phyloP scores from a whole-genome alignment of 129 eudicot genomes.

The Centaurea solstitialis region DNA sequence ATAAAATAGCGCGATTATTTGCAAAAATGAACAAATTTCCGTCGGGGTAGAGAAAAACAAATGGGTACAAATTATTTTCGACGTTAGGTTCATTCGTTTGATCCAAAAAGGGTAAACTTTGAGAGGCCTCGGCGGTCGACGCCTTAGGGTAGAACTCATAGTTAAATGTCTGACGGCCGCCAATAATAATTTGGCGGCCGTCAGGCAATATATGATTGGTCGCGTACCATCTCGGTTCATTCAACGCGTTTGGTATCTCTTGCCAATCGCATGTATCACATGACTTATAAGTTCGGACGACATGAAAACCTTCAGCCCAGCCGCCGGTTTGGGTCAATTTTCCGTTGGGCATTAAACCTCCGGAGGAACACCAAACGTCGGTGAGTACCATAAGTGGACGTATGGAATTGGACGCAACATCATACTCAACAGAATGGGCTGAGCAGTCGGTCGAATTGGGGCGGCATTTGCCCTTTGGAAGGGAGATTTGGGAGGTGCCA shows the following conservation, averaged over 20 bases:
- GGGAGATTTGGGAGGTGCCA: slow-evolving; percentile 60
- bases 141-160: slow-evolving; percentile 67
- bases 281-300: slow-evolving; percentile 33
- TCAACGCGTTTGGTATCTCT: slow-evolving; percentile 34
- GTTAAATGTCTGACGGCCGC: slow-evolving; percentile 58
- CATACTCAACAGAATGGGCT: slow-evolving; percentile 75
- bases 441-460: slow-evolving; percentile 56
- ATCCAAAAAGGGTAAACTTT: slow-evolving; percentile 39
- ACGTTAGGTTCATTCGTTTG: slow-evolving; percentile 47
- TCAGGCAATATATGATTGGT: slow-evolving; percentile 61
- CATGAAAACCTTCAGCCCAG: slow-evolving; percentile 61
- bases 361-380: slow-evolving; percentile 77
- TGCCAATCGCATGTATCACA: slow-evolving; percentile 60
- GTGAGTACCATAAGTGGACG: slow-evolving; percentile 62
- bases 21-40: slow-evolving; percentile 74
- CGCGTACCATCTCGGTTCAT: slow-evolving; percentile 61
- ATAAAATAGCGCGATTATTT: slow-evolving; percentile 57
- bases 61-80: slow-evolving; percentile 76
- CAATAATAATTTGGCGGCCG: slow-evolving; percentile 61
- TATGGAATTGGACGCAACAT: slow-evolving; percentile 45
- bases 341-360: slow-evolving; percentile 56
- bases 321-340: slow-evolving; percentile 64
- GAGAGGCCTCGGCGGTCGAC: not conserved
- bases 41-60: slow-evolving; percentile 54
- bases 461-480: slow-evolving; percentile 53